Evolutionary conservation across 208 protist species (phyloP), one percentile per base, ranked within the genome.

Genomic region (Giardia muris): DNA sequence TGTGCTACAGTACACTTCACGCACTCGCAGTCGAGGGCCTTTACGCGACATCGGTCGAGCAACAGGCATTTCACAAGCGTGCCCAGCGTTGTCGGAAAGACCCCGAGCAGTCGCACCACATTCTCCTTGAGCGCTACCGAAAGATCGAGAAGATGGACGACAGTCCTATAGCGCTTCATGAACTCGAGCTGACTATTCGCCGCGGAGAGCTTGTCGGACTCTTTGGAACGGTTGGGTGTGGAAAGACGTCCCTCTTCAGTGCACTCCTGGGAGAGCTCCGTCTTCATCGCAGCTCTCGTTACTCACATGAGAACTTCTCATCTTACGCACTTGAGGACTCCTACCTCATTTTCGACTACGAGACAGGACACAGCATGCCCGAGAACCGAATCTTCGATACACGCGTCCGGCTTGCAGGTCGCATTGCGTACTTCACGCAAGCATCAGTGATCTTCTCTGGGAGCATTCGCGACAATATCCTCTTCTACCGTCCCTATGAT

Each of bases 211-310:
- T 94, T 92, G 94, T 97, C 43, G 95, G 94, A 45, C 93, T 97
- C 4, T 95, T 96, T 88, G 96, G 96, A 42, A 93, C 95, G 87
- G 96, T 96, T 0, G 96, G 96, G 0, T 95, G 94, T 87, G 96
- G 96, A 4, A 97, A 97, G 94, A 96, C 95, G 43, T 95, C 96
- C 47, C 90, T 97, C 92, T 91, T 96, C 91, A 93, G 95, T 10
- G 94, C 95, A 2, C 92, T 97, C 2, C 48, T 96, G 22, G 93
- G 96, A 42, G 94, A 96, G 42, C 94, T 96, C 42, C 47, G 39
- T 3, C 47, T 43, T 19, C 67, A 46, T 4, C 4, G 42, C 19
- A 43, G 30, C 19, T 30, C 10, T 10, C 57, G 57, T 76, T n/a
- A n/a, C n/a, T n/a, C n/a, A n/a, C n/a, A n/a, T n/a, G 57, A 10